Conservation (phyloP, 805 yeast species). For the Sungouiella blattae region DNA sequence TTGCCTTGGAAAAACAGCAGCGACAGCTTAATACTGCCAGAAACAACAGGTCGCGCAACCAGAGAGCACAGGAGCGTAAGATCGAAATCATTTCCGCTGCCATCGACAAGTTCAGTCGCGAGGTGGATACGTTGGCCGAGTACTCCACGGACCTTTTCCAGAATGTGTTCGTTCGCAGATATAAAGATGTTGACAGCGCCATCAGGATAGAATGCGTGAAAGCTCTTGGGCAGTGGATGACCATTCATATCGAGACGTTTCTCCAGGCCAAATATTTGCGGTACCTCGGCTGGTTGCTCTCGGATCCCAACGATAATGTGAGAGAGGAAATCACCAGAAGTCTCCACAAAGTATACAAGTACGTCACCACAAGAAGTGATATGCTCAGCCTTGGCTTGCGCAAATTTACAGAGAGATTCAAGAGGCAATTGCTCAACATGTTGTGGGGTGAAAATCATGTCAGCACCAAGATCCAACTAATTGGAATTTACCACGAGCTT, state of each 20-base stretch:
- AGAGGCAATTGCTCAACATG: conserved; percentile 63
- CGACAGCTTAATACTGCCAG: conserved; percentile 36
- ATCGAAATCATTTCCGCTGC: conserved; percentile 45
- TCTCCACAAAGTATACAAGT: conserved; percentile 47
- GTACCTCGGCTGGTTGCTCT: conserved; percentile 79
- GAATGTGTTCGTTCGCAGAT: conserved; percentile 68
- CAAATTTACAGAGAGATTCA: conserved; percentile 75
- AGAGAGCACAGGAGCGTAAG: conserved; percentile 35
- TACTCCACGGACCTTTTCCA: conserved; percentile 64
- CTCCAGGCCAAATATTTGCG: conserved; percentile 67
- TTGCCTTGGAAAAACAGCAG: conserved; percentile 40
- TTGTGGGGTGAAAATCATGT: conserved; percentile 42
- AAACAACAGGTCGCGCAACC: conserved; percentile 26
- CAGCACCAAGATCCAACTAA: conserved; percentile 49
- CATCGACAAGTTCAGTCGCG: conserved; percentile 33
- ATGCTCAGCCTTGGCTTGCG: conserved; percentile 58
- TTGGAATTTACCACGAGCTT: conserved; percentile 53
- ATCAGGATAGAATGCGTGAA: conserved; percentile 69
- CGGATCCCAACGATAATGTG: conserved; percentile 63
- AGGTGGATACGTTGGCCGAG: conserved; percentile 51
- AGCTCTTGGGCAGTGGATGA: conserved; percentile 68
- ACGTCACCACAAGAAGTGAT: conserved; percentile 13
- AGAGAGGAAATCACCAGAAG: conserved; percentile 62
- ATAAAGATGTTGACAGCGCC: conserved; percentile 70
- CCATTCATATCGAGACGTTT: conserved; percentile 65